Base-by-base conservation (phyloP, 1,139 yeast genomes). In the Kodamaea alishanica region DNA sequence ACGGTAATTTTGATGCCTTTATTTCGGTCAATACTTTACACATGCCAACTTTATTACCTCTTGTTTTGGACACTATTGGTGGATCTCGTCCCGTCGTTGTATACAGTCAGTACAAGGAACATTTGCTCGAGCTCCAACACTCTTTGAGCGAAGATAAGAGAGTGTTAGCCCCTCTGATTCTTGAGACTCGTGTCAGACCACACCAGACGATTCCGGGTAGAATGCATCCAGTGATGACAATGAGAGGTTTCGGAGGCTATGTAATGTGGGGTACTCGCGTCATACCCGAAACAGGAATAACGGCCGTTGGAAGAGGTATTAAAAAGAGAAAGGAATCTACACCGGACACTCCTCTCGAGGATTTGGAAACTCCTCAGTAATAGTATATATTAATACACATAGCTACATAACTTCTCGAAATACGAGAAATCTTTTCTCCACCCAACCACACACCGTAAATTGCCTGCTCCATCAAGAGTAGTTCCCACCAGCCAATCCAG, bases 121-220 rank as follows among this genome's bases (percentile, higher is more conserved):
- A 75, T 4, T 67, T 92, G 34, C 73, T 88, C 41, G 88, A 84
- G 40, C 66, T 85, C 8, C 85, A 87, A 39, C 89, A 88, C 54
- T 68, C 69, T 9, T 67, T 89, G 36, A 72, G 78, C 45, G 67
- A 67, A 32, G 95, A 88, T 50, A 71, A 77, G 47, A 70, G 90
- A 38, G 76, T 87, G 8, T 69, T 92, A 50, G 94, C 95, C 1
- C 96, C 97, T 5, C 77, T 89, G 2, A 79, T 94, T 24, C 71
- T 77, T 44, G 97, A 90, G 58, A 78, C 95, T 0, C 72, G 88
- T 43, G 95, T 86, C 6, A 77, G 97, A 47, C 84, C 83, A 36
- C 88, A 84, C 57, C 99, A 92, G 63, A 89, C 97, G 4, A 78
- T 92, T 24, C 89, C 95, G 8, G 98, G 98, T 6, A 80, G 95